phyloP scores from a whole-genome alignment of 495 filamentous ascomycete genomes.

The Penicillium atrosanguineum region DNA sequence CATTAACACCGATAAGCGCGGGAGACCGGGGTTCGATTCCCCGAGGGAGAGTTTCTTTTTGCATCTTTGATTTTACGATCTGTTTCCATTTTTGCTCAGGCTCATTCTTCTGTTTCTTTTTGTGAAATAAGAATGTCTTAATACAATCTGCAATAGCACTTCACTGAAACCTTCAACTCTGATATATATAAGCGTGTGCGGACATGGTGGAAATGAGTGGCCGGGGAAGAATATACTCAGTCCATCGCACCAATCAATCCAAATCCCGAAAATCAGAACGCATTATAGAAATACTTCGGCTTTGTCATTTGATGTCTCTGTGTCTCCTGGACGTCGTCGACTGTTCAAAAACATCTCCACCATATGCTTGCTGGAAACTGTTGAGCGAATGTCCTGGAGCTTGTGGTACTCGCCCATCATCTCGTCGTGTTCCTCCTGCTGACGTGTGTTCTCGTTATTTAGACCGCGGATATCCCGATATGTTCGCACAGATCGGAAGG shows the following conservation, averaged over 20 bases:
- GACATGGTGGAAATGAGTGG: neutral
- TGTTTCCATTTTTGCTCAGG: neutral
- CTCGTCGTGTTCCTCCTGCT: constrained; percentile 23
- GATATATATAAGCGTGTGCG: neutral
- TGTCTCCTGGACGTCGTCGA: constrained; percentile 44
- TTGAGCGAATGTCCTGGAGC: constrained; percentile 22
- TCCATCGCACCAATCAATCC: neutral
- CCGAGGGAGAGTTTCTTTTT: constrained; percentile 42
- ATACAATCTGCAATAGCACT: neutral
- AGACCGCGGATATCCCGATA: constrained; percentile 20
- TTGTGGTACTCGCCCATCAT: constrained; percentile 21
- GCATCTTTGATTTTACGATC: neutral
- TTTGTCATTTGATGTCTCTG: constrained; percentile 17
- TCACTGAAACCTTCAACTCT: neutral
- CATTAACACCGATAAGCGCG: constrained; percentile 40
- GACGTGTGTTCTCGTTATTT: constrained; percentile 34
- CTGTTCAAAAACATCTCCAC: constrained; percentile 60
- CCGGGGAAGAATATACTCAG: neutral
- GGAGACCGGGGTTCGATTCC: constrained; percentile 57
- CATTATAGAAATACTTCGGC: constrained; percentile 31
- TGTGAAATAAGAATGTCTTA: neutral
- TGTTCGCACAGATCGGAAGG: constrained; percentile 31
- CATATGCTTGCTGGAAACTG: constrained; percentile 55
- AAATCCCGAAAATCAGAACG: neutral
- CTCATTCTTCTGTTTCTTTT: neutral